These are phyloP conservation scores for Stephanodiscus triporus DNA, from an alignment of 108 stramenopile genomes.

Conservation along the genomic window DNA sequence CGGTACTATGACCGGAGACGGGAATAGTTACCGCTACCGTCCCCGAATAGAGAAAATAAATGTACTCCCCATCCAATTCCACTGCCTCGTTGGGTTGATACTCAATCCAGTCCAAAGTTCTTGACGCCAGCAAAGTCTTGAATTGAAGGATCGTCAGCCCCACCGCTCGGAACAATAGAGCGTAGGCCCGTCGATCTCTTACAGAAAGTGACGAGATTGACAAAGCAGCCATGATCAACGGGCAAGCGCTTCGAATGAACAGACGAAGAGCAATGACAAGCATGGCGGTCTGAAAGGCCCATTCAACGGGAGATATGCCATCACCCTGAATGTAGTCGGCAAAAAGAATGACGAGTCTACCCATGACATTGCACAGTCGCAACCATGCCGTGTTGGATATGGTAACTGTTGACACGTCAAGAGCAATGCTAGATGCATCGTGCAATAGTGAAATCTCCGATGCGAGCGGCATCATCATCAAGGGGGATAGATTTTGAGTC, in stretches of 20 bases:
- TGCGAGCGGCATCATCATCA: too few relatives aligned
- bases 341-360: constrained; percentile 32
- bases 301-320: constrained; percentile 47
- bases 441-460: background rate
- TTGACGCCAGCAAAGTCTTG: constrained; percentile 45
- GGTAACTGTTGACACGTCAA: constrained; percentile 41
- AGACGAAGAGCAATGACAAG: constrained; percentile 31
- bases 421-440: constrained; percentile 24
- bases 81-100: constrained; percentile 22
- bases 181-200: constrained; percentile 45
- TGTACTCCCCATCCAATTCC: constrained; percentile 32
- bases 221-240: constrained; percentile 17
- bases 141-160: constrained; percentile 49
- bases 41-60: constrained; percentile 46
- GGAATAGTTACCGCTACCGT: constrained; percentile 2
- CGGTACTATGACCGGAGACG: background rate
- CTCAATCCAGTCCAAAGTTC: constrained; percentile 40
- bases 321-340: too few relatives aligned
- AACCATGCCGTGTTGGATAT: constrained; percentile 35
- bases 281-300: constrained; percentile 35
- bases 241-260: constrained; percentile 31
- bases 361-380: constrained; percentile 42
- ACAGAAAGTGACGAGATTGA: constrained; percentile 27
- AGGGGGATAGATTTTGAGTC: too few relatives aligned
- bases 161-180: constrained; percentile 25